Evolutionary conservation across 1,284 basidiomycete species (phyloP), one percentile per base, ranked within the genome.

Genomic region (Taiwanofungus camphoratus): DNA sequence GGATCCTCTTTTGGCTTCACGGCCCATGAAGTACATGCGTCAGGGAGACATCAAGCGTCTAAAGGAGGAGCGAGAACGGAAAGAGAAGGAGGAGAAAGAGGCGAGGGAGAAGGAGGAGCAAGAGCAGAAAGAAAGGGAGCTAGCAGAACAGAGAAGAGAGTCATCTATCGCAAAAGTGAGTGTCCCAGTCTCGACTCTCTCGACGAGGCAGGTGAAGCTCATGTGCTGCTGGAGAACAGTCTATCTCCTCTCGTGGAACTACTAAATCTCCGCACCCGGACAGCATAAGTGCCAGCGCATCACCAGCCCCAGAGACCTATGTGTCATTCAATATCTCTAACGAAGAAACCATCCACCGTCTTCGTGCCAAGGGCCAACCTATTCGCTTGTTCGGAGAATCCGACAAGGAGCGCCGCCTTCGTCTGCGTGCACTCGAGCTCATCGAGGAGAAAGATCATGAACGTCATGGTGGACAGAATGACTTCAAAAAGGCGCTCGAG

Each of bases 331-430:
- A 92, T 61, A 88, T 98, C 39, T 92, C 94, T 2, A 90, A 92
- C 45, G 88, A 93, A 48, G 96, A 99, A 59, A 92, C 89, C 20
- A 73, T 94, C 41, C 82, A 88, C 5, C 79, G 96, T 11, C 76
- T 99, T 20, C 83, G 96, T 27, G 72, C 79, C 20, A 95, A 95
- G 61, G 91, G 90, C 20, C 92, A 99, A 60, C 96, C 96, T 2
- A 90, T 99, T 49, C 80, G 92, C 7, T 71, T 99, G 2, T 99
- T 99, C 59, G 96, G 85, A 32, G 96, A 99, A 63, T 81, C 85
- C 0, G 95, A 99, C 68, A 91, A 92, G 65, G 96, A 98, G 37
- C 76, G 95, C 7, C 73, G 93, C 30, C 67, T 98, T 19, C 82
- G 96, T 13, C 66, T 99, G 19, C 81, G 95, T 44, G 93, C 95